phyloP scores from a whole-genome alignment of 192 early-diverging fungal species.

The Podochytrium sp. region DNA sequence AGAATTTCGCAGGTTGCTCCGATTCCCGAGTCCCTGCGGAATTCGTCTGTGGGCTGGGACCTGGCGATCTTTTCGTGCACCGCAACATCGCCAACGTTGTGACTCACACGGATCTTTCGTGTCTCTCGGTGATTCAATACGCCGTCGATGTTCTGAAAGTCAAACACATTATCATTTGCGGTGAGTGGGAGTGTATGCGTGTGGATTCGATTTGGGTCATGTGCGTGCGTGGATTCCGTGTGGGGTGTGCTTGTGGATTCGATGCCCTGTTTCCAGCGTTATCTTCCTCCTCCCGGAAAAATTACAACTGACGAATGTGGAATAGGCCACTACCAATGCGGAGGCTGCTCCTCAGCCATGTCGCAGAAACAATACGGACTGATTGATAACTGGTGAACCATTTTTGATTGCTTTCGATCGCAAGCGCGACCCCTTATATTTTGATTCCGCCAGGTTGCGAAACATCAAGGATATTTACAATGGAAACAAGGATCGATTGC shows the following conservation, averaged over 20 bases:
- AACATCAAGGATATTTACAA: conserved; percentile 41
- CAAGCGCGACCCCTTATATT: neutral
- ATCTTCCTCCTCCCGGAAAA: too few species aligned
- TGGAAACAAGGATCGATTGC: conserved; percentile 21
- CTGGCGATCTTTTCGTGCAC: conserved; percentile 94
- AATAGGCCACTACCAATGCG: conserved; percentile 54
- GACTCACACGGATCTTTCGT: conserved; percentile 77
- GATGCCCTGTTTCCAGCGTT: too few species aligned
- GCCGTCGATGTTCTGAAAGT: conserved; percentile 90
- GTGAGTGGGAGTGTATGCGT: neutral
- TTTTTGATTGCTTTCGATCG: neutral
- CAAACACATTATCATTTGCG: conserved; percentile 87
- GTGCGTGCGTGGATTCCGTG: too few species aligned
- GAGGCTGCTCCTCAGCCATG: conserved; percentile 45
- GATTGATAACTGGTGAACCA: conserved; percentile 43
- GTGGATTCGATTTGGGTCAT: too few species aligned
- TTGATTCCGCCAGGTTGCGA: conserved; percentile 16
- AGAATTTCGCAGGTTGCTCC: conserved; percentile 64
- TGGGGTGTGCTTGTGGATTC: too few species aligned
- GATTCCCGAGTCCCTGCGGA: conserved; percentile 93
- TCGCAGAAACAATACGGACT: conserved; percentile 45
- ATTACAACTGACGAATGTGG: too few species aligned
- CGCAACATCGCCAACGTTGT: conserved; percentile 97
- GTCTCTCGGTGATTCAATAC: conserved; percentile 87
- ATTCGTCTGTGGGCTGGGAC: conserved; percentile 57